Percentiles rank a stretch among this genome's conserved stretches.
Conservation (phyloP, 257 asterid genomes). For the Solanum sejunctum region DNA sequence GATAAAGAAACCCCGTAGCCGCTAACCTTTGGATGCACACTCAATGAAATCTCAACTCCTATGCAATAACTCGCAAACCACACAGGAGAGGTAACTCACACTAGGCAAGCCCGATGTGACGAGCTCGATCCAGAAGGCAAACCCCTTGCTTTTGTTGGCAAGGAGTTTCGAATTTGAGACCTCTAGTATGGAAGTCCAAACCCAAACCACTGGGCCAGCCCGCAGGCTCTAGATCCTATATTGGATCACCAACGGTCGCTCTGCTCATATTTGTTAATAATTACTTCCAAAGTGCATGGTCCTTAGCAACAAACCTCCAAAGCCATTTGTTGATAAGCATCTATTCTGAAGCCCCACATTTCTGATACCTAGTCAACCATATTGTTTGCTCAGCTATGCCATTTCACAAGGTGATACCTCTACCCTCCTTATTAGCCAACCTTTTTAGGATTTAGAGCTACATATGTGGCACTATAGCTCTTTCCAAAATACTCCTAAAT, state of each 20-base stretch:
- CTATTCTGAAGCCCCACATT: background rate
- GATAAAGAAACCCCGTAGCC: too few relatives aligned
- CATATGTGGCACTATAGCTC: background rate
- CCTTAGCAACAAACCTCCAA: background rate
- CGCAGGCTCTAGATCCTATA: background rate
- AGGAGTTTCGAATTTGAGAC: too few relatives aligned
- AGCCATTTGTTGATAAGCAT: background rate
- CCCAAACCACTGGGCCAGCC: background rate
- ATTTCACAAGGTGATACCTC: background rate
- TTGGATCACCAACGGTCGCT: background rate
- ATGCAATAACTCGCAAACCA: too few relatives aligned
- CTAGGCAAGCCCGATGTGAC: too few relatives aligned
- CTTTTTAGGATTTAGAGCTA: background rate
- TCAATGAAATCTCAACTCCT: too few relatives aligned
- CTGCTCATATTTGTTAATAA: background rate
- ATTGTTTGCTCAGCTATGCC: background rate
- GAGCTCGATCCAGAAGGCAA: too few relatives aligned
- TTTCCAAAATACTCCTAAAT: background rate
- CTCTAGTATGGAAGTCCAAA: too few relatives aligned
- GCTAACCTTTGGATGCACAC: too few relatives aligned
- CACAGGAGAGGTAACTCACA: too few relatives aligned
- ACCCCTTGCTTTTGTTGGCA: too few relatives aligned
- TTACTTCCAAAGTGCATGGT: background rate
- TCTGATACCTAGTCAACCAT: background rate
- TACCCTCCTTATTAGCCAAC: background rate